Evolutionary conservation across 306 rosid genomes (phyloP).

Genomic region (Cucumis melo): DNA sequence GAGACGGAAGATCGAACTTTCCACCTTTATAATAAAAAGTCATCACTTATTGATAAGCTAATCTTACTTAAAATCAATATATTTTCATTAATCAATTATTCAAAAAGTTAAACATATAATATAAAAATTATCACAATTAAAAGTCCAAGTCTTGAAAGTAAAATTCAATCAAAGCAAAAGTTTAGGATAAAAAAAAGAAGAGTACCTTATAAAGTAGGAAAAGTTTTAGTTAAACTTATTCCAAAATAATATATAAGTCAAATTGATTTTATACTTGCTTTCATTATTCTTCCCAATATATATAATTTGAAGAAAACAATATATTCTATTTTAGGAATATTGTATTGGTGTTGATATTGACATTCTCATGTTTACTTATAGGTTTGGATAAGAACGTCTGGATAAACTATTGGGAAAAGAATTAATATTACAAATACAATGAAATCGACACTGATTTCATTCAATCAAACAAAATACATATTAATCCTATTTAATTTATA

Average conservation of each 20-base stretch:
- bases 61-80: too few species aligned
- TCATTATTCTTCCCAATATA: background rate
- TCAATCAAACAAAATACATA: background rate
- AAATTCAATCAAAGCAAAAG: background rate
- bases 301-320: background rate
- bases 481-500: background rate
- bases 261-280: background rate
- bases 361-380: background rate
- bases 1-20: too few species aligned
- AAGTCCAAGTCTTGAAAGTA: background rate
- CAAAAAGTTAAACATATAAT: background rate
- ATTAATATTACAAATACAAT: background rate
- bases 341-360: background rate
- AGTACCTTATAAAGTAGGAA: background rate
- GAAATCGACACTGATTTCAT: background rate
- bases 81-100: background rate
- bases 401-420: background rate
- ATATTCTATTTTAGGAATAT: too few species aligned
- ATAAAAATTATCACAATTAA: too few species aligned
- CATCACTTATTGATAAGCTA: too few species aligned
- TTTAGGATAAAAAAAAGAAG: background rate
- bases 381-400: background rate
- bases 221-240: background rate
- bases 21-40: too few species aligned
- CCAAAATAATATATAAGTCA: background rate